Conservation (phyloP, 441 rosid genomes). For the Bocquillonia castaneifolia region DNA sequence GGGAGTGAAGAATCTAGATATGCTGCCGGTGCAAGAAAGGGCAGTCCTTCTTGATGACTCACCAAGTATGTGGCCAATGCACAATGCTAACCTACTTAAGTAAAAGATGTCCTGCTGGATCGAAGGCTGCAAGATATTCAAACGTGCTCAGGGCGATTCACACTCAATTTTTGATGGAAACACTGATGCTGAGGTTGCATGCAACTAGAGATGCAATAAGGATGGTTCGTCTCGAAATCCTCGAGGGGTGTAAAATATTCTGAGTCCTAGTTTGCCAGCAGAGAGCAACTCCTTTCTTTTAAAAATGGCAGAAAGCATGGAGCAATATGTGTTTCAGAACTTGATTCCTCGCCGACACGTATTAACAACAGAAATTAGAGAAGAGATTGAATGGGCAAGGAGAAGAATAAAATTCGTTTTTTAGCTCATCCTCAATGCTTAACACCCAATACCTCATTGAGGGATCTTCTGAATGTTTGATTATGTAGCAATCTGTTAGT, state of each 20-base stretch:
- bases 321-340: background rate
- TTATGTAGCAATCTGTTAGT: too few species aligned
- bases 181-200: too few species aligned
- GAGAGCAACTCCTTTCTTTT: background rate
- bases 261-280: background rate
- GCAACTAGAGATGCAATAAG: background rate
- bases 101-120: too few species aligned
- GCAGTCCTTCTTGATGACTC: constrained; percentile 17
- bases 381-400: background rate
- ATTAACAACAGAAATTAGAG: background rate
- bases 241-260: background rate
- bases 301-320: background rate
- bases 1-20: background rate
- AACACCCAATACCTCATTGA: too few species aligned
- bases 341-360: constrained; percentile 15
- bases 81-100: constrained; percentile 6
- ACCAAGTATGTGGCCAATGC: background rate
- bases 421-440: too few species aligned
- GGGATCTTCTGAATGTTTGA: too few species aligned
- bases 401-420: background rate
- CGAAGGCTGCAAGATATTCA: too few species aligned
- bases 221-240: background rate
- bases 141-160: too few species aligned
- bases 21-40: constrained; percentile 1
- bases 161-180: too few species aligned